Evolutionary conservation across 176 grass and related monocot genomes (phyloP), one percentile per base, ranked within the genome.

Genomic region (Zea mays): DNA sequence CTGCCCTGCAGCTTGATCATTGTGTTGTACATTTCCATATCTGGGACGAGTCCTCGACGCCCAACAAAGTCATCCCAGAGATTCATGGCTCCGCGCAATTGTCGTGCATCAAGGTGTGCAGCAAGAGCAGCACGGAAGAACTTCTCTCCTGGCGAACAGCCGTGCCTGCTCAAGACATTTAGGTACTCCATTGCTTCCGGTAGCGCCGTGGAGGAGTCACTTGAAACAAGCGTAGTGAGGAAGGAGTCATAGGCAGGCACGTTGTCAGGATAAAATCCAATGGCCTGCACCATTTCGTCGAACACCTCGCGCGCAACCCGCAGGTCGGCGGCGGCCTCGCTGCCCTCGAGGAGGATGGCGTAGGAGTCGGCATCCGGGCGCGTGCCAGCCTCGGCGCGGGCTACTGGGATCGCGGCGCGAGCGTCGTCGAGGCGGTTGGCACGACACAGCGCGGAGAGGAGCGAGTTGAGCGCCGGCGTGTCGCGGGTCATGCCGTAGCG

Each of bases 311-410:
- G 80, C 11, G 91, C 95, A 68, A 84, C 65, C 17, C 46, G 72
- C 37, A 72, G 54, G 2, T 94, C 85, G 4, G 20, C 75, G 9
- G 90, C 85, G 5, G 82, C 81, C 77, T 98, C 95, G 5, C 95
- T 94, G 0, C 95, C 95, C 65, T 98, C 91, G 1, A 98, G 89
- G 11, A 94, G 88, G 73, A 98, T 90, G 40, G 89, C 87, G 57
- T 94, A 94, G 39, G 89, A 92, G 69, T 98, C 95, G 10, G 77
- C 77, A 55, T 98, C 91, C 3, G 91, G 91, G 44, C 60, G 51
- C 7, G 50, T 73, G 71, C 73, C 56, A 1, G 75, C 64, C 72
- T 74, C 78, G 2, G 62, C 60, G 56, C 79, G 71, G 3, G 81
- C 83, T 48, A 87, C 71, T 10, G 79, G 82, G 16, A 92, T 77